Base-by-base conservation (phyloP, 2,329 filamentous ascomycete species). In the Aspergillaceae sp. region DNA sequence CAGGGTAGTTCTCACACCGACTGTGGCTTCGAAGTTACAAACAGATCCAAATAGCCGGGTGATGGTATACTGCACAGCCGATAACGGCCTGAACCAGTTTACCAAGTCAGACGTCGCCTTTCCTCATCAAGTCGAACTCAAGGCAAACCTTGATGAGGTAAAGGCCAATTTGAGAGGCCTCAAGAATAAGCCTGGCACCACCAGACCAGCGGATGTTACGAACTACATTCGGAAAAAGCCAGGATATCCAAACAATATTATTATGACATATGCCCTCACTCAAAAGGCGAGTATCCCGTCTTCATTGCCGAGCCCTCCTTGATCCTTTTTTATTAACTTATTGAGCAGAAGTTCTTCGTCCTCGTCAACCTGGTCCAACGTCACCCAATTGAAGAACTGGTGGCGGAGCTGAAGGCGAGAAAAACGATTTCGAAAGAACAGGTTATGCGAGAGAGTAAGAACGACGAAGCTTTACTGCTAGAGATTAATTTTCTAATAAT, bases 131-230 rank as follows among this genome's bases (percentile, higher is more conserved):
- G 86, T 92, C 30, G 92, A 98, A 63, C 77, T 98, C 47, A 91
- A 89, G 62, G 80, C 95, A 46, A 98, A 98, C 57, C 78, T 82
- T 7, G 85, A 85, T 32, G 88, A 96, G 47, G 78, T 96, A 55
- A 92, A 91, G 66, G 84, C 86, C n/a, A 98, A 97, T 63, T 76
- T 94, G 55, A 86, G 92, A 55, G 92, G 92, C 4, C 69, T 98
- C 51, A 98, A 98, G 69, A 96, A 95, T 65, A 94, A 92, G 65
- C 87, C 91, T 5, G 92, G 92, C 26, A 94, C 92, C 40, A 98
- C 92, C 36, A 83, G 88, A 58, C 92, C 92, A 5, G 89, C 87
- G 41, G 92, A 98, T 67, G 85, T 98, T 51, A 98, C 92, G 5
- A 74, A 78, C 53, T 77, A 80, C 49, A 73, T 97, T 40, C 78